Conservation (phyloP, 139 green algal genomes). For the Coelastrella sp. region DNA sequence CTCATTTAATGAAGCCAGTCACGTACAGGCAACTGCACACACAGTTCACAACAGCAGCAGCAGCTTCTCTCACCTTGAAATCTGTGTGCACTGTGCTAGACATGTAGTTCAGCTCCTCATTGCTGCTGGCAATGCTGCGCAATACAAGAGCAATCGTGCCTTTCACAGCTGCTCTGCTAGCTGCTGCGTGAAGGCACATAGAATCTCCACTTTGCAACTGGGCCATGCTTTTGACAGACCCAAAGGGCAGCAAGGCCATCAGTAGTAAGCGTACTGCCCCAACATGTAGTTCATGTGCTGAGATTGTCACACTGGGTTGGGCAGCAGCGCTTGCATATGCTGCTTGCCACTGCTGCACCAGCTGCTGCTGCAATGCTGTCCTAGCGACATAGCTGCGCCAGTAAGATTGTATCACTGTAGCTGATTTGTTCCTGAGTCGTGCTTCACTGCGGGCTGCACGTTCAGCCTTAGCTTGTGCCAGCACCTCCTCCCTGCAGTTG, state of each 20-base stretch:
- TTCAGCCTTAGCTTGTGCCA: conserved; percentile 55
- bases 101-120: not conserved
- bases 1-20: not conserved
- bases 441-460: conserved; percentile 49
- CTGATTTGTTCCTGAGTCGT: conserved; percentile 36
- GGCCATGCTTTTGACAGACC: not conserved
- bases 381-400: conserved; percentile 52
- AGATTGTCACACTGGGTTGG: not conserved
- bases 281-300: not conserved
- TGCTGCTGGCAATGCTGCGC: not conserved
- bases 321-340: conserved; percentile 36
- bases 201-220: not conserved
- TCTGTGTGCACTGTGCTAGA: not conserved
- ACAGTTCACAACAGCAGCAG: not conserved
- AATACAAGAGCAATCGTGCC: conserved; percentile 5
- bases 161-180: not conserved
- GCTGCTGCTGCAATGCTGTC: not conserved
- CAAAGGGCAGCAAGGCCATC: conserved; percentile 25
- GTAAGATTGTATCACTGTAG: conserved; percentile 51
- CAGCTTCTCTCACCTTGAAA: conserved; percentile 11
- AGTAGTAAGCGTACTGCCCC: conserved; percentile 6
- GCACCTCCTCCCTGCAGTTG: conserved; percentile 60
- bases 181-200: not conserved
- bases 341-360: conserved; percentile 40
- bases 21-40: not conserved